Evolutionary conservation across 148 eudicot species (phyloP).

Genomic region (Drosera capensis): DNA sequence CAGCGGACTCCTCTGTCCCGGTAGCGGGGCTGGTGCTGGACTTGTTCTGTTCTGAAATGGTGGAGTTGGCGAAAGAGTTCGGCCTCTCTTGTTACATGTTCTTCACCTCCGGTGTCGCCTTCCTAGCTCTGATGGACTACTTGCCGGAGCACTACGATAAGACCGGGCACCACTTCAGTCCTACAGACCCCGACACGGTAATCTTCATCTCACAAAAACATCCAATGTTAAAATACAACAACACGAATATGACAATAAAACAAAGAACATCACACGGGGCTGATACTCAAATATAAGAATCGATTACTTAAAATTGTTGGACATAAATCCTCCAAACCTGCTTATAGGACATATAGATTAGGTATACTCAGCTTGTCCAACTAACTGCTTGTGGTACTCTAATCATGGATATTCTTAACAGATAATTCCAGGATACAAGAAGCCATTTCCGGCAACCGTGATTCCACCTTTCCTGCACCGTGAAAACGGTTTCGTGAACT

Average conservation of each 20-base stretch:
- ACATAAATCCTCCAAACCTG: no score
- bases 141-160: conserved; percentile 1
- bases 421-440: not conserved
- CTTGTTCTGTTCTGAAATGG: conserved; percentile 16
- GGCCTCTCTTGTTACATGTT: conserved; percentile 15
- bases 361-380: no score
- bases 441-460: conserved; percentile 2
- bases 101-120: conserved; percentile 8
- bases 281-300: no score
- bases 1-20: not conserved
- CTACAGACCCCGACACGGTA: conserved; percentile 5
- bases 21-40: conserved; percentile 15
- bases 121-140: conserved; percentile 10
- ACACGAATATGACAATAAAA: no score
- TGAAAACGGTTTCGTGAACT: not conserved
- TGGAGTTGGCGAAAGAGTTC: conserved; percentile 17
- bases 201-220: no score
- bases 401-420: no score
- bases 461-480: not conserved
- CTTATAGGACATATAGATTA: no score
- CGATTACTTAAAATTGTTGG: no score
- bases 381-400: no score
- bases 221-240: no score
- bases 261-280: no score
- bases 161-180: not conserved